phyloP scores from a whole-genome alignment of 2,329 filamentous ascomycete genomes.

The Clonostachys rosea region DNA sequence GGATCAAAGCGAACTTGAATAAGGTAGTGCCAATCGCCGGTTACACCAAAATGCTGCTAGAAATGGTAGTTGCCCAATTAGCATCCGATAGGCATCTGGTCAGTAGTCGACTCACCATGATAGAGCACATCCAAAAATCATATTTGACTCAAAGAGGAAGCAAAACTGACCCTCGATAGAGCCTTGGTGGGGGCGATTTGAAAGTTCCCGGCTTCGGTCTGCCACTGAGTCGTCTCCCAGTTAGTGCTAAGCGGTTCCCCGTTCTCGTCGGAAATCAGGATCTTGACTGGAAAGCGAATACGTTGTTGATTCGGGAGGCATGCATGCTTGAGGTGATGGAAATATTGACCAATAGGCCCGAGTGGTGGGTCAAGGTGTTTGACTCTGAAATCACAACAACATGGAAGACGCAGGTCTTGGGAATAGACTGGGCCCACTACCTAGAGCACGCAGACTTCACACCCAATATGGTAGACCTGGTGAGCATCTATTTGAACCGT shows the following conservation, averaged over 20 bases:
- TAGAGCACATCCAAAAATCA: neutral
- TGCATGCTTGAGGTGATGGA: slow-evolving; percentile 25
- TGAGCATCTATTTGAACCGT: slow-evolving; percentile 6
- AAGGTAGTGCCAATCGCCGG: neutral
- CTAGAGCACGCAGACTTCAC: slow-evolving; percentile 16
- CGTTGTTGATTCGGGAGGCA: slow-evolving; percentile 18
- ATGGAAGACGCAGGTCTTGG: slow-evolving; percentile 20
- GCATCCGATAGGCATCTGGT: neutral
- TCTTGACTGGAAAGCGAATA: slow-evolving; percentile 14
- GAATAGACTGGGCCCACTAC: slow-evolving; percentile 18
- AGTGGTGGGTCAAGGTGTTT: slow-evolving; percentile 24
- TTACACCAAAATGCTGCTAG: too few relatives aligned
- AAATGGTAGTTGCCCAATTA: too few relatives aligned
- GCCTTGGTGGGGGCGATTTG: neutral
- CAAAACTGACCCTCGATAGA: neutral
- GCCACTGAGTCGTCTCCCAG: slow-evolving; percentile 8
- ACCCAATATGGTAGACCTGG: slow-evolving; percentile 18
- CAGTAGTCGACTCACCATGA: neutral
- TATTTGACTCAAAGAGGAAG: neutral
- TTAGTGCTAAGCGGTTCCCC: slow-evolving; percentile 8
- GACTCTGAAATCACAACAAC: slow-evolving; percentile 14
- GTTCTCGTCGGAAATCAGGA: slow-evolving; percentile 6
- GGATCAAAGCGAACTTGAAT: neutral
- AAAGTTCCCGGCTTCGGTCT: slow-evolving; percentile 16
- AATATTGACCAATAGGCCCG: slow-evolving; percentile 24